A percentile compares a stretch with the other conserved stretches of the same genome.
Conservation (phyloP, 495 filamentous ascomycete genomes). For the Aspergillus saccharolyticus region DNA sequence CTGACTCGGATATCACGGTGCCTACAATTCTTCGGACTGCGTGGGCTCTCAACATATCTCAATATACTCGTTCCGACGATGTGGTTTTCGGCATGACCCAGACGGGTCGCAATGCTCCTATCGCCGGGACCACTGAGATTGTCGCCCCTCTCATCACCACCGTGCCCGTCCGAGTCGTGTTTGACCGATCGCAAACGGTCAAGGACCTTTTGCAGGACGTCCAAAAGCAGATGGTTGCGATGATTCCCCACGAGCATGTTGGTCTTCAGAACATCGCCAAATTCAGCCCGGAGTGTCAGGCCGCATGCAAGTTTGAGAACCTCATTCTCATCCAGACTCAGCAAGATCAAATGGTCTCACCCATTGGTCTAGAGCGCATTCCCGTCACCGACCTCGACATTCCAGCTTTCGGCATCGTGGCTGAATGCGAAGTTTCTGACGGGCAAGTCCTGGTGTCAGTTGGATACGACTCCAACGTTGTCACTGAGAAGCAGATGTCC, state of each 20-base stretch:
- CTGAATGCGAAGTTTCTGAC: no score
- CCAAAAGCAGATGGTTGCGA: slow-evolving; percentile 26
- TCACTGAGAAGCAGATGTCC: no score
- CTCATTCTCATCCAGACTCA: no score
- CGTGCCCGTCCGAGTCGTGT: slow-evolving; percentile 44
- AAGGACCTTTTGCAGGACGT: slow-evolving; percentile 32
- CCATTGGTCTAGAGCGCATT: no score
- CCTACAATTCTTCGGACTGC: slow-evolving; percentile 25
- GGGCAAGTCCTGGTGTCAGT: no score
- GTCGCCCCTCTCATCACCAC: slow-evolving; percentile 35
- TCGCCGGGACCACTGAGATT: slow-evolving; percentile 25
- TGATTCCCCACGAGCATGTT: slow-evolving; percentile 38
- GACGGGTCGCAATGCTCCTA: slow-evolving; percentile 29
- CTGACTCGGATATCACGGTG: not conserved
- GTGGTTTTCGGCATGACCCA: slow-evolving; percentile 31
- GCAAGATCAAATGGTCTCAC: no score
- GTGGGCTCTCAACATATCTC: slow-evolving; percentile 32
- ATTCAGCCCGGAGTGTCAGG: slow-evolving; percentile 43
- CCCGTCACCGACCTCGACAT: no score
- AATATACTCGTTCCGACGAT: slow-evolving; percentile 25
- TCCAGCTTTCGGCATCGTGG: no score
- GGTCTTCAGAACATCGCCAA: slow-evolving; percentile 49
- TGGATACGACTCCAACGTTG: no score
- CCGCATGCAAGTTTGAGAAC: slow-evolving; percentile 44
- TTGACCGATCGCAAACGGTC: slow-evolving; percentile 23